Conservation (phyloP, 768 basidiomycete species). For the Naganishia antarctica region DNA sequence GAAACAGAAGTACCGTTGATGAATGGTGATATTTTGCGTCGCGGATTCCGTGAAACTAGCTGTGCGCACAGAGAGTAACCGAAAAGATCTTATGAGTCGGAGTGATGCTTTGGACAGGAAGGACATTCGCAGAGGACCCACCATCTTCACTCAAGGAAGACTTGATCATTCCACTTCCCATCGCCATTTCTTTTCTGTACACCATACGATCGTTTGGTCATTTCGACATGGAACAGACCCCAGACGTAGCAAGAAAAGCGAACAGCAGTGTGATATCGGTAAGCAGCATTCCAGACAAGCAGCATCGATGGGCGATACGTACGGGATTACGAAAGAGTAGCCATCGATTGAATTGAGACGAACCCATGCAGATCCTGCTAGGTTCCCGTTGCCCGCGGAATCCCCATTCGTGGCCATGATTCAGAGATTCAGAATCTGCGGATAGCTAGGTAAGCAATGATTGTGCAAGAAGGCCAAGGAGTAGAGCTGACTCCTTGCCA, state of each 20-base stretch:
- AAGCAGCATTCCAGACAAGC: not conserved
- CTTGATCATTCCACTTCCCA: slow-evolving; percentile 72
- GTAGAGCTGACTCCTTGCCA: too few relatives aligned
- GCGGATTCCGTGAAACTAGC: slow-evolving; percentile 16
- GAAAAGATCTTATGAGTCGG: not conserved
- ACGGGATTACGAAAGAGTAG: slow-evolving; percentile 70
- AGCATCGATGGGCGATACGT: slow-evolving; percentile 36
- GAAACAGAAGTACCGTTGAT: slow-evolving; percentile 14
- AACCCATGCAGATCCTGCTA: slow-evolving; percentile 21
- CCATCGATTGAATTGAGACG: slow-evolving; percentile 56
- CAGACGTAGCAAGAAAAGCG: too few relatives aligned
- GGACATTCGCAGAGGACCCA: slow-evolving; percentile 47
- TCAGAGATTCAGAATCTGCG: too few relatives aligned
- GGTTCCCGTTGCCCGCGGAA: not conserved
- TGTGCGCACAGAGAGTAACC: not conserved
- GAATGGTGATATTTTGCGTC: slow-evolving; percentile 2
- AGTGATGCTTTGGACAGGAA: not conserved
- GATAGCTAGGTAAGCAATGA: not conserved
- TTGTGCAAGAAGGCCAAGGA: too few relatives aligned
- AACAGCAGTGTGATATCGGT: too few relatives aligned
- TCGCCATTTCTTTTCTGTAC: slow-evolving; percentile 57
- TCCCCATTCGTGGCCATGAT: not conserved
- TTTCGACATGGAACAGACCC: too few relatives aligned
- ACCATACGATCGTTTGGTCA: too few relatives aligned
- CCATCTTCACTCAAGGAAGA: slow-evolving; percentile 72